A percentile compares a stretch with the other conserved stretches of the same genome.
Conservation (phyloP, 1,284 basidiomycete genomes). For the Rhodotorula sp. region DNA sequence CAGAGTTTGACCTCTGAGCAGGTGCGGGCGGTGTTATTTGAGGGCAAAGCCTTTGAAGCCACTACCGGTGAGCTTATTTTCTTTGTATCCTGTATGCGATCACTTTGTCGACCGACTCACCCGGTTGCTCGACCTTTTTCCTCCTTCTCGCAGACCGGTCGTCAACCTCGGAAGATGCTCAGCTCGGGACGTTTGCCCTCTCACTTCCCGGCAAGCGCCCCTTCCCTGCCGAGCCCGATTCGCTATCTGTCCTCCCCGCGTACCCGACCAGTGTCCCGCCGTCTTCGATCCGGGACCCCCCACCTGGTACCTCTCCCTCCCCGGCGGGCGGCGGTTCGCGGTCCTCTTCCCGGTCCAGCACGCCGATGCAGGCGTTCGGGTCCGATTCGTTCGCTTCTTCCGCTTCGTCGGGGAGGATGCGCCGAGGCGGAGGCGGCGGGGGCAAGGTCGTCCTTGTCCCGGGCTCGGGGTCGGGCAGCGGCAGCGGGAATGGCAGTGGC, state of each 20-base stretch:
- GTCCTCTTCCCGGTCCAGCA: neutral
- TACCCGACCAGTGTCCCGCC: slow-evolving; percentile 28
- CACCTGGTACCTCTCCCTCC: neutral
- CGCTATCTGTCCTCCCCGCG: slow-evolving; percentile 9
- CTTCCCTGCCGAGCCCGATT: neutral
- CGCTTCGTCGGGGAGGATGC: neutral
- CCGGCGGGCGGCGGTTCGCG: neutral
- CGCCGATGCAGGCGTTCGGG: slow-evolving; percentile 33
- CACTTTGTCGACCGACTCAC: neutral
- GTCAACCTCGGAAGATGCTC: neutral
- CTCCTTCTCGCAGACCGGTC: slow-evolving; percentile 7
- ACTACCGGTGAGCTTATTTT: slow-evolving; percentile 1
- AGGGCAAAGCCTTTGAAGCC: slow-evolving; percentile 18
- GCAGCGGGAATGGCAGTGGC: neutral
- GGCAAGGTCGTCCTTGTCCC: slow-evolving; percentile 34
- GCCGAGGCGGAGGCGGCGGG: neutral
- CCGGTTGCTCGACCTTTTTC: too few species aligned
- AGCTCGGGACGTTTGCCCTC: slow-evolving; percentile 35
- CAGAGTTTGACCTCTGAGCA: slow-evolving; percentile 23
- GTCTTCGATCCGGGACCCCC: slow-evolving; percentile 30
- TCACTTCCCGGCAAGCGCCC: slow-evolving; percentile 23
- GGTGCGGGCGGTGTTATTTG: slow-evolving; percentile 29
- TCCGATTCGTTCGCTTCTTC: slow-evolving; percentile 22
- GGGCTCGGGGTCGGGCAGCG: neutral
- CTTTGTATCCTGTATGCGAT: neutral